Conservation (phyloP, 2,329 filamentous ascomycete genomes). For the Colletotrichum tabaci region DNA sequence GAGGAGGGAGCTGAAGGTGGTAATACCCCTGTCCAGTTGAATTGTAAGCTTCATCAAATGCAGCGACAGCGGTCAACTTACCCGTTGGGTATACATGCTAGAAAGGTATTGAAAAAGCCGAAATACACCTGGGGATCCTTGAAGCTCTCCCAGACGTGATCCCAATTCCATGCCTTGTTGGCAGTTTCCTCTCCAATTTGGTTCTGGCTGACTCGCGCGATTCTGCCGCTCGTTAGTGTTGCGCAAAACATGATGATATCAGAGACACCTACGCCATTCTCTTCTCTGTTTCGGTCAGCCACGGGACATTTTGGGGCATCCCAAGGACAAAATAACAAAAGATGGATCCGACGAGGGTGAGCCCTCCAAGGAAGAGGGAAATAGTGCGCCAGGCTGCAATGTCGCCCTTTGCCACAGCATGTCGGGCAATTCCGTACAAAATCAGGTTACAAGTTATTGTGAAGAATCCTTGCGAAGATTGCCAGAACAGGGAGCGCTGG, state of each 20-base stretch:
- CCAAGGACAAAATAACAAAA: constrained; percentile 49
- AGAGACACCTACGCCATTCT: constrained; percentile 41
- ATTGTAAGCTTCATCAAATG: no score
- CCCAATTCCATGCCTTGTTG: constrained; percentile 49
- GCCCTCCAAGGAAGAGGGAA: constrained; percentile 48
- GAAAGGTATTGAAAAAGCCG: no score
- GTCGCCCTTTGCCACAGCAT: constrained; percentile 44
- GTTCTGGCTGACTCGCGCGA: constrained; percentile 48
- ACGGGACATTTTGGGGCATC: constrained; percentile 50
- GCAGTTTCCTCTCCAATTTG: constrained; percentile 48
- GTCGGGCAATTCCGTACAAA: constrained; percentile 47
- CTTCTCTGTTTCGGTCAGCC: constrained; percentile 51
- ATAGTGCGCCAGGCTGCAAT: constrained; percentile 32
- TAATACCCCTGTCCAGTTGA: no score
- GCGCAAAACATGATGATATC: no score
- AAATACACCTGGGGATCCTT: constrained; percentile 11
- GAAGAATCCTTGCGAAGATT: constrained; percentile 49
- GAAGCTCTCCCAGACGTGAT: constrained; percentile 49
- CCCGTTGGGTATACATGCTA: neutral
- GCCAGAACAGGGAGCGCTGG: constrained; percentile 51
- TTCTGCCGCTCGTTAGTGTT: neutral
- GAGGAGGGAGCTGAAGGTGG: no score
- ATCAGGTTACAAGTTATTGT: constrained; percentile 48
- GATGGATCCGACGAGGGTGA: constrained; percentile 47
- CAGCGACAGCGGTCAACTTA: neutral